These are phyloP conservation scores for Elsinoe batatas DNA, from an alignment of 2,329 filamentous ascomycete genomes.

Conservation along the genomic window DNA sequence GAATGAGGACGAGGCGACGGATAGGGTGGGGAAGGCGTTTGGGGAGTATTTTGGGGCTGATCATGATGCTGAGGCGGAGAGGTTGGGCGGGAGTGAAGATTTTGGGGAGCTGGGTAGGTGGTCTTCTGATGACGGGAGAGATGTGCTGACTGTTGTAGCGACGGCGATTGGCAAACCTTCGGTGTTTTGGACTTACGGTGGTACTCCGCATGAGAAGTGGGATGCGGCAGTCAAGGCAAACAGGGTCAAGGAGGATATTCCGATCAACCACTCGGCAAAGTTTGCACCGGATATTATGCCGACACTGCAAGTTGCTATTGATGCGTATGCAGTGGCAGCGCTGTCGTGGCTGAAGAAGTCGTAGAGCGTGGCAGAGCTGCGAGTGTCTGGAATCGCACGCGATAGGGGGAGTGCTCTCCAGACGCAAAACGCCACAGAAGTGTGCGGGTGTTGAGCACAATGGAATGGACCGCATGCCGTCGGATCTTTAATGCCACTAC, in stretches of 20 bases:
- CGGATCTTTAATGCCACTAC: too few species aligned
- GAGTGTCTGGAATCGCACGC: too few species aligned
- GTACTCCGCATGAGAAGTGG: constrained; percentile 41
- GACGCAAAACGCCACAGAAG: too few species aligned
- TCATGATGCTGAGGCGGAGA: constrained; percentile 28
- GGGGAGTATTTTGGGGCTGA: constrained; percentile 34
- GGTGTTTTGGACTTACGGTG: constrained; percentile 48
- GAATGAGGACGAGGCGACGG: constrained; percentile 41
- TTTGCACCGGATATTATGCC: constrained; percentile 52
- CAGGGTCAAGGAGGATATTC: constrained; percentile 38
- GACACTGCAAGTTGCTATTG: constrained; percentile 43
- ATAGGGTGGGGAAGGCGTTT: constrained; percentile 36
- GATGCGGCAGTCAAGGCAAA: constrained; percentile 40
- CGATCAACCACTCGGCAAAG: constrained; percentile 49
- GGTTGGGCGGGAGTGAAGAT: constrained; percentile 45
- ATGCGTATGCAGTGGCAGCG: constrained; percentile 29
- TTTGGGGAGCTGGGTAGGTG: constrained; percentile 45
- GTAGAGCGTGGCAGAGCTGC: neutral
- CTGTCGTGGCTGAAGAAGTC: constrained; percentile 26
- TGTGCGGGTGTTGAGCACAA: too few species aligned
- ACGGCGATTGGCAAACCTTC: constrained; percentile 38
- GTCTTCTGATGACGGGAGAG: neutral
- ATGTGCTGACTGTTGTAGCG: constrained; percentile 22
- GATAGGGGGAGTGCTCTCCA: too few species aligned
- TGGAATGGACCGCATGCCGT: too few species aligned